phyloP scores from a whole-genome alignment of 345 rosid species.

The Dimocarpus longan region DNA sequence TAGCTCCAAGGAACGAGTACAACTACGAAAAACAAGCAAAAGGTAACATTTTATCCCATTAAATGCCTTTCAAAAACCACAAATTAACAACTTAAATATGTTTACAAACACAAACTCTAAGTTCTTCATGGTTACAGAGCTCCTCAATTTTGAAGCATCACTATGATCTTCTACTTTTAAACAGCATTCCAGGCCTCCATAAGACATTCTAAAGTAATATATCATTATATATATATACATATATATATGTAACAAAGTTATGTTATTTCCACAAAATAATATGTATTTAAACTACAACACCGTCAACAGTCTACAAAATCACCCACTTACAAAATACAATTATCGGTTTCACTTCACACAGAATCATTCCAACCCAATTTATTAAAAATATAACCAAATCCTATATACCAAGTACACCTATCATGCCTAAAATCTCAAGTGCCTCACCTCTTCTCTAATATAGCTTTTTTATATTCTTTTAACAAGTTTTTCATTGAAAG shows the following conservation, averaged over 20 bases:
- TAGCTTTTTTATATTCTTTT: too few species aligned
- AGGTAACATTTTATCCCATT: background rate
- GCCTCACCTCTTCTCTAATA: background rate
- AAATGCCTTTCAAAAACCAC: background rate
- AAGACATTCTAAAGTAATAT: too few species aligned
- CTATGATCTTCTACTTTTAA: background rate
- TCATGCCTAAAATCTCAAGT: background rate
- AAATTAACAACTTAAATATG: background rate
- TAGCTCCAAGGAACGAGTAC: background rate
- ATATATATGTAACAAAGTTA: too few species aligned
- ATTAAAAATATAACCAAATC: background rate
- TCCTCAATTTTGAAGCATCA: background rate
- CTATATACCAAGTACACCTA: background rate
- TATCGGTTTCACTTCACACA: background rate
- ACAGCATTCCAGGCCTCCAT: background rate
- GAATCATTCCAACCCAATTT: background rate
- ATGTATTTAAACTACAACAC: too few species aligned
- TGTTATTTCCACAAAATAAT: too few species aligned
- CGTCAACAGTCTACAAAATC: too few species aligned
- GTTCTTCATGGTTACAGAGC: background rate
- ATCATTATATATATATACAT: too few species aligned
- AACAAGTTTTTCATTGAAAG: too few species aligned
- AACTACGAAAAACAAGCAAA: background rate
- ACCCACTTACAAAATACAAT: too few species aligned
- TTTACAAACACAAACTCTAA: background rate